Conservation (phyloP, 1,284 basidiomycete species). For the Erythrobasidium hasegawianum region DNA sequence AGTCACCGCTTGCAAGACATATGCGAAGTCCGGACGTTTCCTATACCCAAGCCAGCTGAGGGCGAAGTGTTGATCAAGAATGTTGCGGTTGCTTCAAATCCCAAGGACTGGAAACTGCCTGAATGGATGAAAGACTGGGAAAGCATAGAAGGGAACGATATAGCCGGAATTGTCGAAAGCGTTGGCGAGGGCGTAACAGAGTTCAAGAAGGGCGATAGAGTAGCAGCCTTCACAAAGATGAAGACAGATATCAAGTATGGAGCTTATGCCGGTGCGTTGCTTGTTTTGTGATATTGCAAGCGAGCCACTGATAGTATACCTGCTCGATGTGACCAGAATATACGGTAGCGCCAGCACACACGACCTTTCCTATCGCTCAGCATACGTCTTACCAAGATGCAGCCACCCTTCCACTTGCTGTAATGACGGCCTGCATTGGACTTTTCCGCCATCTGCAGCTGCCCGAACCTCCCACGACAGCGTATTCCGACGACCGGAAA, state of each 20-base stretch:
- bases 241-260: conserved; percentile 42
- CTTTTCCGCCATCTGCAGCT: conserved; percentile 22
- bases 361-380: too few relatives aligned
- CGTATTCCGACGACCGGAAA: too few relatives aligned
- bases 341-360: too few relatives aligned
- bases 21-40: conserved; percentile 34
- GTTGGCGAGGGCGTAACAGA: conserved; percentile 44
- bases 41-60: conserved; percentile 33
- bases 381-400: too few relatives aligned
- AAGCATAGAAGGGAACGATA: conserved; percentile 46
- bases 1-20: too few relatives aligned
- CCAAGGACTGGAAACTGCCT: conserved; percentile 49
- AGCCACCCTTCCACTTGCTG: conserved; percentile 48
- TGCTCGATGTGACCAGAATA: too few relatives aligned
- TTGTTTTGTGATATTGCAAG: conserved; percentile 25
- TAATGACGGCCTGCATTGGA: conserved; percentile 50
- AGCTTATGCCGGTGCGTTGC: conserved; percentile 43
- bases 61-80: conserved; percentile 49
- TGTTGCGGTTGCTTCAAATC: conserved; percentile 48
- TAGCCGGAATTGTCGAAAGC: conserved; percentile 45
- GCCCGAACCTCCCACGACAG: conserved; percentile 12
- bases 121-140: conserved; percentile 33
- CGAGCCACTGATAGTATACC: conserved; percentile 4
- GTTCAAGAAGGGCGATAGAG: conserved; percentile 44
- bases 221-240: conserved; percentile 44